Evolutionary conservation across 2,329 filamentous ascomycete genomes (phyloP), one percentile per base, ranked within the genome.

Genomic region (Teratosphaeria nubilosa): DNA sequence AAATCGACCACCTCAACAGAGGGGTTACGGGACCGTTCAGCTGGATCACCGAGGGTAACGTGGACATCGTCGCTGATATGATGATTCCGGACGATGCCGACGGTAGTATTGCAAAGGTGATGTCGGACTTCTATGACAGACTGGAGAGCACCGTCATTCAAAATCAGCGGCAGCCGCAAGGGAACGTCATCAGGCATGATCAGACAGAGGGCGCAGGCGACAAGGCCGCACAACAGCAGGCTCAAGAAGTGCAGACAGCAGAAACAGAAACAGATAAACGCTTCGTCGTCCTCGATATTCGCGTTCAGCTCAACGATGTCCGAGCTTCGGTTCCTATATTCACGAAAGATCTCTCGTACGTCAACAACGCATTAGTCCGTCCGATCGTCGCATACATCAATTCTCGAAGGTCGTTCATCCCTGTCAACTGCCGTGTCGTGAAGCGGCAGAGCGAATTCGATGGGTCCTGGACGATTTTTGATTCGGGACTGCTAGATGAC

Each of bases 331-430:
- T 99, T 1, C 94, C 94, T 0, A 82, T 97, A 55, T 97, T 99
- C 76, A 95, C 88, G 1, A 86, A 84, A 16, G 88, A 96, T 69
- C 83, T 97, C 54, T 95, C 90, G 0, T 99, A 97, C 72, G 88
- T 96, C 68, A 97, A 96, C 74, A 95, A 95, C 72, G 91, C 94
- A 1, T 84, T 97, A 4, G 90, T 97, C 37, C 85, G 94, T 4
- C 94, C 94, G 16, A 99, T 99, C 61, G 91, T 99, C 48, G 94
- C 94, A 6, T 99, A 97, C 72, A 97, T 99, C 75, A 99, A 99
- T 74, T 89, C 90, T 50, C 90, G 91, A 72, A 62, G 62, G 51
- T 56, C 92, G 0, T 97, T 96, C 69, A 97, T 99, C 51, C 94
- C 94, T 27, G 90, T 99, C 67, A 88, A 87, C 66, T 97, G 94